Conservation (phyloP, 352 stramenopile genomes). For the Pythium oligandrum region DNA sequence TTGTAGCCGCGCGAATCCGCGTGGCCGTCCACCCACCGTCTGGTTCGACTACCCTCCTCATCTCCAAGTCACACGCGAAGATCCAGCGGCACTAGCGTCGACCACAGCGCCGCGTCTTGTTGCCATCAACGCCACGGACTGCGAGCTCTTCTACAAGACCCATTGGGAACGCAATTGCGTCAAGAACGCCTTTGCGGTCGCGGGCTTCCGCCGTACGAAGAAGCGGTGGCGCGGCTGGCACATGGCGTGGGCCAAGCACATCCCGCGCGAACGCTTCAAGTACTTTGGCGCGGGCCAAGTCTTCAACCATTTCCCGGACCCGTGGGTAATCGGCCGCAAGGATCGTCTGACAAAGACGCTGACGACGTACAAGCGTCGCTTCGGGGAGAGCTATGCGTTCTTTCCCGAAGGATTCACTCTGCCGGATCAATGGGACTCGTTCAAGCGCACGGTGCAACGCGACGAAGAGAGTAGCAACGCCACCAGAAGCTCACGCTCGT, state of each 20-base stretch:
- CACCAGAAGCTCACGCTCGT: not conserved
- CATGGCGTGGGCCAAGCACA: slow-evolving; percentile 69
- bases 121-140: slow-evolving; percentile 31
- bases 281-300: slow-evolving; percentile 50
- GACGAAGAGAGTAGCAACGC: not conserved
- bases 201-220: slow-evolving; percentile 58
- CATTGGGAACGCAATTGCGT: slow-evolving; percentile 92
- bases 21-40: slow-evolving; percentile 53
- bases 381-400: slow-evolving; percentile 64
- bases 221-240: slow-evolving; percentile 57
- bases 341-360: slow-evolving; percentile 85
- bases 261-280: slow-evolving; percentile 55
- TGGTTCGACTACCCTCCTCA: slow-evolving; percentile 88
- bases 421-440: slow-evolving; percentile 61
- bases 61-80: slow-evolving; percentile 39
- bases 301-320: slow-evolving; percentile 89
- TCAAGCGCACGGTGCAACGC: slow-evolving; percentile 26
- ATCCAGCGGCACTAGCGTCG: not conserved
- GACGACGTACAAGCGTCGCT: slow-evolving; percentile 43
- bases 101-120: slow-evolving; percentile 21
- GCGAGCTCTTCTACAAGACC: slow-evolving; percentile 67
- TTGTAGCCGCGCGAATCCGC: slow-evolving; percentile 42
- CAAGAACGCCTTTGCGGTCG: slow-evolving; percentile 86
- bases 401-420: slow-evolving; percentile 84
- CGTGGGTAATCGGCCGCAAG: slow-evolving; percentile 88